Evolutionary conservation across 805 yeast species (phyloP).

Genomic region (Torulaspora maleeae): DNA sequence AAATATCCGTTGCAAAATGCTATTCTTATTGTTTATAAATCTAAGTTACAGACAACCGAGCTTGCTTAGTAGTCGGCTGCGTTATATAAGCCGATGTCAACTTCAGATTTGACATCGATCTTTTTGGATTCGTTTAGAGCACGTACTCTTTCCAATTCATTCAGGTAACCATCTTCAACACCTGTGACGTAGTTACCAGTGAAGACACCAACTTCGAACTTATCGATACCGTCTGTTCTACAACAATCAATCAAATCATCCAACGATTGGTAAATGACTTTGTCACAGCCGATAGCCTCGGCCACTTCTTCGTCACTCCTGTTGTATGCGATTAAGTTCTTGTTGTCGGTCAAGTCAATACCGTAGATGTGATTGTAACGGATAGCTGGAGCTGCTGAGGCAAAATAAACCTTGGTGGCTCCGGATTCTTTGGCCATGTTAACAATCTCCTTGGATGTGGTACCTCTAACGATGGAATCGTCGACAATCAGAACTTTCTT

Average conservation of each 20-base stretch:
- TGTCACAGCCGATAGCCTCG: slow-evolving; percentile 78
- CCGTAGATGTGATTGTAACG: slow-evolving; percentile 95
- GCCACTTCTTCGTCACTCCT: slow-evolving; percentile 73
- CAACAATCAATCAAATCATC: slow-evolving; percentile 83
- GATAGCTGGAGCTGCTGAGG: slow-evolving; percentile 98
- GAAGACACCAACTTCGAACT: slow-evolving; percentile 94
- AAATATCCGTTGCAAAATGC: too few relatives aligned
- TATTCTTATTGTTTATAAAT: slow-evolving; percentile 1
- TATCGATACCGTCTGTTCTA: slow-evolving; percentile 40
- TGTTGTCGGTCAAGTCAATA: slow-evolving; percentile 93
- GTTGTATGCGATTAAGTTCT: slow-evolving; percentile 84
- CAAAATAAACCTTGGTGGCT: slow-evolving; percentile 89
- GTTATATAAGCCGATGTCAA: slow-evolving; percentile 59
- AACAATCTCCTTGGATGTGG: slow-evolving; percentile 93
- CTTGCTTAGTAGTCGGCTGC: slow-evolving; percentile 45
- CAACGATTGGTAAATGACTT: slow-evolving; percentile 81
- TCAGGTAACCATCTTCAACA: slow-evolving; percentile 73
- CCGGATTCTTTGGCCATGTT: slow-evolving; percentile 99
- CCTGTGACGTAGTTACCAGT: slow-evolving; percentile 96
- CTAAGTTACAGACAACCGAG: slow-evolving; percentile 7
- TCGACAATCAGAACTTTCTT: slow-evolving; percentile 87
- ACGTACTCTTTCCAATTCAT: slow-evolving; percentile 74
- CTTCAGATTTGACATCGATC: slow-evolving; percentile 75
- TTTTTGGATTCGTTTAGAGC: slow-evolving; percentile 62
- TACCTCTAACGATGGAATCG: slow-evolving; percentile 96